Evolutionary conservation across 163 green algal species (phyloP), one percentile per base, ranked within the genome.

Genomic region (Coccomyxa subellipsoidea): DNA sequence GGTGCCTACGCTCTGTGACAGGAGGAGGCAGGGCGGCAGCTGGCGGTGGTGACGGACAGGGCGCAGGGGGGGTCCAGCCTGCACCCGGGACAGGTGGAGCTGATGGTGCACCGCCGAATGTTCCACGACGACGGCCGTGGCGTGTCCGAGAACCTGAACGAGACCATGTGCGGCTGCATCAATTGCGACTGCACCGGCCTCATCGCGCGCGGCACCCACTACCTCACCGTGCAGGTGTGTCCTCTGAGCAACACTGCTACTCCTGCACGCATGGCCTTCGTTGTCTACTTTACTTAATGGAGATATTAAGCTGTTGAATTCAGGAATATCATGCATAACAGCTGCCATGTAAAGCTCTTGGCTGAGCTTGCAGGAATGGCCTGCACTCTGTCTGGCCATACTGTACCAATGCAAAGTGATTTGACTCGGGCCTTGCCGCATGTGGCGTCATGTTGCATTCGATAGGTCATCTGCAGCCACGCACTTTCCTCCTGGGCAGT

Each of bases 61-160:
- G 86, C 90, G 0, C 90, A 95, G 40, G 94, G 90, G 0, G 94
- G 83, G 0, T 84, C 92, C 12, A 96, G 91, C 32, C 85, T 97
- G 40, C 35, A 32, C 0, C 83, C 83, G 35, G 94, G 94, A 4
- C 66, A 92, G 72, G 38, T 98, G 76, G 92, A 98, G 85, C 40
- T 98, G 29, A 96, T 97, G 92, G 38, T 95, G 87, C 92, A 94
- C 87, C 83, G 91, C 23, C 87, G 90, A 69, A 90, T 82, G 70
- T 47, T 89, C 37, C 66, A 86, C 59, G 93, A 96, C 72, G 93
- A 97, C 81, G 72, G 25, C 7, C 76, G 93, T 0, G 93, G 93
- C 32, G 93, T 97, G n/a, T 86, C 27, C 0, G 93, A 97, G 85
- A 82, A 90, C 25, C 80, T 97, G 2, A 93, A 95, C 80, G 93